A percentile compares a stretch with the other conserved stretches of the same genome.
Conservation (phyloP, 495 filamentous ascomycete species). For the Aspergillus campestris region DNA sequence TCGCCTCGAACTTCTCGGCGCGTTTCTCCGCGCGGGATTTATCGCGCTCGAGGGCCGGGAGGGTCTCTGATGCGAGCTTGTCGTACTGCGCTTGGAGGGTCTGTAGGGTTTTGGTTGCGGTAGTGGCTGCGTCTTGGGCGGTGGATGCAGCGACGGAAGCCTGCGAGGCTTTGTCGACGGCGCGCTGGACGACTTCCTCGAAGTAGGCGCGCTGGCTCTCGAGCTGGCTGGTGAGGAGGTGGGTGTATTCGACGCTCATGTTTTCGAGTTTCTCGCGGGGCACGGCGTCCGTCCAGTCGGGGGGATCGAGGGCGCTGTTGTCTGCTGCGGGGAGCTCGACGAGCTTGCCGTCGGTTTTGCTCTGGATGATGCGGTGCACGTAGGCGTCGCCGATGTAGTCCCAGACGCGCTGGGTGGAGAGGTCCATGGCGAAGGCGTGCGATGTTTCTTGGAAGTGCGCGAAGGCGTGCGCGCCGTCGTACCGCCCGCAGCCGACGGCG, state of each 20-base stretch:
- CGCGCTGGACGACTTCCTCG: conserved; percentile 84
- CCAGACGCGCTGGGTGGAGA: conserved; percentile 91
- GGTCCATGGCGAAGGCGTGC: conserved; percentile 88
- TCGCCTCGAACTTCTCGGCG: conserved; percentile 59
- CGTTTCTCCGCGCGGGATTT: conserved; percentile 56
- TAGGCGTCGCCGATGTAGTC: conserved; percentile 93
- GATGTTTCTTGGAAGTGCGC: conserved; percentile 83
- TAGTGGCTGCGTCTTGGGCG: conserved; percentile 46
- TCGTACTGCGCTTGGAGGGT: conserved; percentile 48
- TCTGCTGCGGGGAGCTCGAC: conserved; percentile 64
- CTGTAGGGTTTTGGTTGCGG: conserved; percentile 43
- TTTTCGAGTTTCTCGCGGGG: conserved; percentile 86
- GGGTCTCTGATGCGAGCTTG: conserved; percentile 44
- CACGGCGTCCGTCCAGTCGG: conserved; percentile 58
- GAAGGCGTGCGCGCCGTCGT: conserved; percentile 89
- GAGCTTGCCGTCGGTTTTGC: conserved; percentile 79
- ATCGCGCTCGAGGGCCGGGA: conserved; percentile 63
- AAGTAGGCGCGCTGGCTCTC: conserved; percentile 91
- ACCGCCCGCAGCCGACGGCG: conserved; percentile 85
- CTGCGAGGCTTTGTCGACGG: conserved; percentile 80
- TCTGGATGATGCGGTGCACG: conserved; percentile 89
- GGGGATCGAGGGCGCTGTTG: conserved; percentile 34
- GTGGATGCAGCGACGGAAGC: conserved; percentile 57
- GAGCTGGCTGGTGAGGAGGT: conserved; percentile 82
- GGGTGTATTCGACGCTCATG: conserved; percentile 89